Base-by-base conservation (phyloP, 2,329 filamentous ascomycete genomes). In the Lachnellula cervina region DNA sequence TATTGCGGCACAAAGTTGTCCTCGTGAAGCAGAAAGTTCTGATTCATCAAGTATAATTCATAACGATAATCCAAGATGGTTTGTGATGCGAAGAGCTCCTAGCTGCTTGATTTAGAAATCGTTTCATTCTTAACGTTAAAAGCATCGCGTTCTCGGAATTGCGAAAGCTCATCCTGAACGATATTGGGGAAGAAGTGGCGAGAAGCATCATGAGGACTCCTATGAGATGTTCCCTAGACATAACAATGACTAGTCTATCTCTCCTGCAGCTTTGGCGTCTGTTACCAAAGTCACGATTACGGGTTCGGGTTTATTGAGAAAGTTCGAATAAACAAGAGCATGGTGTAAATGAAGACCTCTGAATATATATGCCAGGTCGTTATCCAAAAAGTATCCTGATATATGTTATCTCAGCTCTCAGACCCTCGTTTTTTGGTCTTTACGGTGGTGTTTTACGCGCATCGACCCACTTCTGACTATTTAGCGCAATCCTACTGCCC, bases 211-310 rank as follows among this genome's bases (percentile, higher is more conserved):
- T 75, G 21, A 23, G 21, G 21, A 77, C 1, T 76, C 78, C 2
- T 73, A 71, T 14, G 72, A 60, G 13, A 81, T 64, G 44, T 69
- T 67, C 1, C 86, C 85, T 35, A 25, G 58, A 76, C 7, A 88
- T 64, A 57, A 89, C 86, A 53, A 89, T 79, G 37, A 88, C 74
- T 2, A 89, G 72, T 65, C 80, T 83, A 2, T 80, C 65, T 83
- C 83, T 1, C 75, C 74, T 0, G 71, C 70, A 2, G 67, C 61
- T 52, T 74, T 74, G 14, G 75, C 75, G 42, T 72, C 69, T 0
- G 72, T 66, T n/a, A 84, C 71, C 58, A 83, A 71, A 2, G 68
- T 60, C 47, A 65, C 52, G 28, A 61, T 55, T 0, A 65, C 57
- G 19, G 55, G 51, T 52, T 68, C 63, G 28, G 66, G 67, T 51